Percentiles rank a stretch among this genome's conserved stretches.
Conservation (phyloP, 257 asterid genomes). For the Nicotiana tomentosiformis region DNA sequence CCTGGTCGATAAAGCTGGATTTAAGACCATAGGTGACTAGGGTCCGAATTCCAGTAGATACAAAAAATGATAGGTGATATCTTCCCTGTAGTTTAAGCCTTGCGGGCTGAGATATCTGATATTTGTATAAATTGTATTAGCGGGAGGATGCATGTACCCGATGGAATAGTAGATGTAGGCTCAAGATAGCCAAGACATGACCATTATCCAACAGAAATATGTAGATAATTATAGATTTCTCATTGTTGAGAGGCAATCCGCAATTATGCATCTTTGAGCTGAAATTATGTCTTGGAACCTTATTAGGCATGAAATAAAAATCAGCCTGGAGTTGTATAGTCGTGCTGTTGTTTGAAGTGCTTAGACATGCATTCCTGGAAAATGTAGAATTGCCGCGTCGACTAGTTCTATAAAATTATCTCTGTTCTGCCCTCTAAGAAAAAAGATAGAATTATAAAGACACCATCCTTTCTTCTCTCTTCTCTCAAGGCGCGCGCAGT, state of each 20-base stretch:
- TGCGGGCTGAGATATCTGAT: not conserved
- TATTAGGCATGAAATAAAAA: too few relatives aligned
- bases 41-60: not conserved
- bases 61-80: not conserved
- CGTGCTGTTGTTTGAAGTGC: not conserved
- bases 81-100: not conserved
- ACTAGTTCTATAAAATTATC: not conserved
- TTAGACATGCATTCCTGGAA: not conserved
- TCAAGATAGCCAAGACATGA: not conserved
- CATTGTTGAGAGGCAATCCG: not conserved
- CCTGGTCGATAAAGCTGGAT: not conserved
- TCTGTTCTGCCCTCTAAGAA: not conserved
- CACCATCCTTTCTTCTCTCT: not conserved
- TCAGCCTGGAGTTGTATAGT: not conserved
- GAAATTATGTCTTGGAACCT: not conserved
- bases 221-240: not conserved
- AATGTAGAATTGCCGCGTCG: not conserved
- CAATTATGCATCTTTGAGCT: not conserved
- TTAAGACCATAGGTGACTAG: not conserved
- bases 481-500: not conserved
- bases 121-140: not conserved
- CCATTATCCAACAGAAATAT: not conserved
- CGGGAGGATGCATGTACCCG: not conserved
- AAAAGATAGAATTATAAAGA: not conserved
- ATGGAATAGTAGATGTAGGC: not conserved